Conservation (phyloP, 2,329 filamentous ascomycete genomes). For the Neopestalotiopsis rosae region DNA sequence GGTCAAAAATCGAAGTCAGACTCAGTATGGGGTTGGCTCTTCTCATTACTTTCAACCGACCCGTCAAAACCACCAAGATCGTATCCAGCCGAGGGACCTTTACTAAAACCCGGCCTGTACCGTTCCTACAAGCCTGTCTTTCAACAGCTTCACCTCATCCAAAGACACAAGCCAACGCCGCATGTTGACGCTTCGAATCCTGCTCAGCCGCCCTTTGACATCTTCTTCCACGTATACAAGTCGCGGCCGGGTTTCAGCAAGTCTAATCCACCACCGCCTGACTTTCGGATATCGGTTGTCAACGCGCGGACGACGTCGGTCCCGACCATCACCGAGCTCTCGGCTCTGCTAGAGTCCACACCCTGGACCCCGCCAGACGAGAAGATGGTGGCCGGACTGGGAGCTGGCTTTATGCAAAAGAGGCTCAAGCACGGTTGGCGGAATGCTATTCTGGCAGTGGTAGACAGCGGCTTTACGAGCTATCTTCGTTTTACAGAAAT, state of each 20-base stretch:
- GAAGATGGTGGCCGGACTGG: constrained; percentile 45
- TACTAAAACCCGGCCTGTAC: constrained; percentile 68
- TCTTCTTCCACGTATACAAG: constrained; percentile 87
- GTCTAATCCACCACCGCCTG: constrained; percentile 75
- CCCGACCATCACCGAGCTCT: constrained; percentile 75
- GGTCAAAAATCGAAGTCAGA: constrained; percentile 22
- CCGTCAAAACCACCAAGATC: constrained; percentile 19
- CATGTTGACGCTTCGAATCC: constrained; percentile 31
- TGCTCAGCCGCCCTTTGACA: constrained; percentile 64
- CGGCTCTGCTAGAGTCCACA: constrained; percentile 73
- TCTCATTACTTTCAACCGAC: constrained; percentile 48
- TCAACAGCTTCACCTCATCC: constrained; percentile 74
- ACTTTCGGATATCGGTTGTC: constrained; percentile 85
- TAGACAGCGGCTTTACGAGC: constrained; percentile 89
- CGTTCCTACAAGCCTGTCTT: constrained; percentile 76
- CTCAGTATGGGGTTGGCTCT: constrained; percentile 58
- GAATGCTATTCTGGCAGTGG: constrained; percentile 84
- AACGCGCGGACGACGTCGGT: constrained; percentile 74
- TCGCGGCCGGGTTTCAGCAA: constrained; percentile 74
- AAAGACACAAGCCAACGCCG: constrained; percentile 65
- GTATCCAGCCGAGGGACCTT: constrained; percentile 54
- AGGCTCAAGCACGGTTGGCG: constrained; percentile 84
- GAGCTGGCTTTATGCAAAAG: constrained; percentile 61
- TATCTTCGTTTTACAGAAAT: constrained; percentile 83
- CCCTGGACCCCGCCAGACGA: constrained; percentile 68